Evolutionary conservation across 1,284 basidiomycete genomes (phyloP), one percentile per base, ranked within the genome.

Genomic region (Bjerkandera adusta): DNA sequence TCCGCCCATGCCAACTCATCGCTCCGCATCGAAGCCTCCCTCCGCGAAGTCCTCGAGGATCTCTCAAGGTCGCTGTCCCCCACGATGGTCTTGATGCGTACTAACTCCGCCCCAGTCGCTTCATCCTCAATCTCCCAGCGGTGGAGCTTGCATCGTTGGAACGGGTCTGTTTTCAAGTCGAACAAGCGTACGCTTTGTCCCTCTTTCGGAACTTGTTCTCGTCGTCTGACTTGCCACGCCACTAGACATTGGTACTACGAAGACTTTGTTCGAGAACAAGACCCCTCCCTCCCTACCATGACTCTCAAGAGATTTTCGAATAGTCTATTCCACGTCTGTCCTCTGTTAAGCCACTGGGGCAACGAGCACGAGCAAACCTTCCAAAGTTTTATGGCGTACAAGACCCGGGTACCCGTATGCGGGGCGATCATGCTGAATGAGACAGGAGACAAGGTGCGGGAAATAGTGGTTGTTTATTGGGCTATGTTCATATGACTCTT

Each of bases 241-340:
- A 47, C 22, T 63, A 97, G 94, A 15, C 96, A 99, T 67, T 99
- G 97, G 97, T 99, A 94, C 69, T 99, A 99, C 64, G 96, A 99
- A 71, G 97, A 99, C 68, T 99, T 97, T 60, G 84, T 99, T 52
- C 88, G 96, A 35, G 91, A 93, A 64, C 77, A 89, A 63, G 92
- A 97, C 57, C 86, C 89, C 24, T 80, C 83, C 46, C 82, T 98
- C 29, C 95, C 94, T 1, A 90, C 93, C 1, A 75, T 92, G 51
- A 81, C 84, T 18, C 81, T 99, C 57, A 94, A 96, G 71, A 86
- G 85, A 57, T 99, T 99, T 70, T 96, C 93, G n/a, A 85, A 89
- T 40, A 86, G 92, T 70, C 75, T 99, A 57, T 94, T 97, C 66
- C 79, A 81, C 53, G 79, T 83, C 40, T 93, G 89, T 63, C 89